Conservation (phyloP, 345 rosid species). For the Eucalyptus tenuipes region DNA sequence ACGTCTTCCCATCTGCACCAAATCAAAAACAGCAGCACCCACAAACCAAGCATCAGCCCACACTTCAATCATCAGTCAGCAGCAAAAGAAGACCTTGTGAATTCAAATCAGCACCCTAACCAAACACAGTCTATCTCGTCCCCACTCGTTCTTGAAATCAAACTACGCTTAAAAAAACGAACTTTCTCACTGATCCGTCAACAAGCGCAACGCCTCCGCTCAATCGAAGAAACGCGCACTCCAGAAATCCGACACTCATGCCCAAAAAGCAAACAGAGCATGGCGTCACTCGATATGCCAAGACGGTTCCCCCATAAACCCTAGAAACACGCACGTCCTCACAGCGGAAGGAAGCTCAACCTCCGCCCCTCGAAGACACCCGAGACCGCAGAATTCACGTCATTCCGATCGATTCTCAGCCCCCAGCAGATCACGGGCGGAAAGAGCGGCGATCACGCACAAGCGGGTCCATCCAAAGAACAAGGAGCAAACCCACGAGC, state of each 20-base stretch:
- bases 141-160: background rate
- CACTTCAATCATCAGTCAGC: background rate
- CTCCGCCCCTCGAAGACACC: background rate
- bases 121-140: background rate
- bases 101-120: background rate
- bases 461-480: background rate
- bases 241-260: background rate
- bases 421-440: background rate
- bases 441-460: background rate
- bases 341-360: background rate
- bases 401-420: background rate
- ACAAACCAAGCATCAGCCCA: background rate
- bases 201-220: background rate
- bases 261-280: background rate
- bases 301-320: background rate
- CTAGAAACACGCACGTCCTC: background rate
- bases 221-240: background rate
- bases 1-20: slow-evolving; percentile 31
- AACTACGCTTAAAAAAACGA: background rate
- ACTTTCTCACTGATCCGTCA: background rate
- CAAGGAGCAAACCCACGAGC: background rate
- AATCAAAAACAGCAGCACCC: background rate
- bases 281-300: background rate
- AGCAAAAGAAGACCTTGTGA: background rate
- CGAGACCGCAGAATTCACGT: background rate